Conservation (phyloP, 2,329 filamentous ascomycete species). For the Claviceps sp. region DNA sequence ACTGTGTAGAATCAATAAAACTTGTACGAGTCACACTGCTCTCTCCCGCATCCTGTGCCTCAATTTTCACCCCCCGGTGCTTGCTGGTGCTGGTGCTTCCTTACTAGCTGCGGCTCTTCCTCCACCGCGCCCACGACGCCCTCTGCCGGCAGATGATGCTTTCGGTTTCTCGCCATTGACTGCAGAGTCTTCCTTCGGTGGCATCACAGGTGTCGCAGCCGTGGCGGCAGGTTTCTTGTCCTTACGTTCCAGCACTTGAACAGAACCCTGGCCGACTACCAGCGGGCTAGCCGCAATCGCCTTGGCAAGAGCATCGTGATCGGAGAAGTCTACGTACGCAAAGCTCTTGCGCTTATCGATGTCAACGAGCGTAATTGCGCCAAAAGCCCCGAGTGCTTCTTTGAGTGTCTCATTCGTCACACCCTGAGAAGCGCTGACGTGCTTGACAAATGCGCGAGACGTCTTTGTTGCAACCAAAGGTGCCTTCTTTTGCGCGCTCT, state of each 20-base stretch:
- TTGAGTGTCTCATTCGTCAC: conserved; percentile 73
- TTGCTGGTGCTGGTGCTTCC: conserved; percentile 1
- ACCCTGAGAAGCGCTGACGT: conserved; percentile 79
- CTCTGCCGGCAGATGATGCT: conserved; percentile 13
- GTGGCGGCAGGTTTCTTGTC: conserved; percentile 33
- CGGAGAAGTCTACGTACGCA: conserved; percentile 79
- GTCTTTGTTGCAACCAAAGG: conserved; percentile 26
- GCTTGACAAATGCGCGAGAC: conserved; percentile 63
- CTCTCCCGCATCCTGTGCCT: not conserved
- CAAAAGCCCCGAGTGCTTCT: conserved; percentile 60
- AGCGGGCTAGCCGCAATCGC: conserved; percentile 74
- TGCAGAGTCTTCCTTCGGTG: conserved; percentile 3
- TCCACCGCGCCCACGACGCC: conserved; percentile 19
- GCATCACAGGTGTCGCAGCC: conserved; percentile 7
- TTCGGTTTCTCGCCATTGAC: conserved; percentile 13
- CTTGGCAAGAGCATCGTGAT: conserved; percentile 57
- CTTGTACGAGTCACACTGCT: not conserved
- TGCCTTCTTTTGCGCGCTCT: conserved; percentile 21
- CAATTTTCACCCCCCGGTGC: conserved; percentile 7
- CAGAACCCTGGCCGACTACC: conserved; percentile 67
- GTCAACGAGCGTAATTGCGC: conserved; percentile 65
- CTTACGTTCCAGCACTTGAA: conserved; percentile 76
- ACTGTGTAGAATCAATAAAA: conserved; percentile 1
- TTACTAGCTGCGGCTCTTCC: conserved; percentile 8
- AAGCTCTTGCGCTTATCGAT: conserved; percentile 93